Base-by-base conservation (phyloP, 164 flowering plant species). In the Protea cynaroides region DNA sequence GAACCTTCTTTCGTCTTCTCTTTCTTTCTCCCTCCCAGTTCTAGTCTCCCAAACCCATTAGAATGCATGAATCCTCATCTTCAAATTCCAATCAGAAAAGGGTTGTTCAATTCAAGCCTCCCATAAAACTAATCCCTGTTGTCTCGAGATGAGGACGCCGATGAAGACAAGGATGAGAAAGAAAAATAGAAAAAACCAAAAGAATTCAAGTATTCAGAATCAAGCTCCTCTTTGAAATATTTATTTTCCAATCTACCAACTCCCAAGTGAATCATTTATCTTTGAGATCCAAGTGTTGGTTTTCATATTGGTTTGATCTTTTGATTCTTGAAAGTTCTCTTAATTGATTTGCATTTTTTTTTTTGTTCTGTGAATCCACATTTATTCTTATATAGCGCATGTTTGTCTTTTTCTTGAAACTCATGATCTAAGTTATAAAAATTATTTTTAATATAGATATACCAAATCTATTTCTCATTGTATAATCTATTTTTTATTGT, bases 71-170 rank as follows among this genome's bases (percentile, higher is more conserved):
- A n/a, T 52, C 23, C 52, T 47, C 52, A 18, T 11, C 52, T 18
- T 14, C 52, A 47, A n/a, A 1, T 14, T 18, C 19, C n/a, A 47
- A 47, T 47, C 18, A 1, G 1, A 47, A 81, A 75, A 81, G 70
- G 73, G 81, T 93, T 11, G 85, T 93, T 51, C 89, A 80, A 66
- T 77, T 90, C 66, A 80, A 64, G 71, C 92, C 86, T 19, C 96
- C 92, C 2, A 8, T 80, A 13, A n/a, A 65, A 54, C 64, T 75
- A 77, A 2, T 17, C 62, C 55, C 12, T 67, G 11, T 2, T 23
- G 7, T 23, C 75, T 12, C n/a, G 11, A 2, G 55, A 63, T 21
- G 34, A 12, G n/a, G 65, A 55, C 4, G 71, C 65, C 3, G 84
- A 81, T 0, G 86, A 78, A 14, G 91, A 83, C 0, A 84, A 29